Evolutionary conservation across 169 alveolate genomes (phyloP), one percentile per base, ranked within the genome.

Genomic region (Miamiensis avidus): DNA sequence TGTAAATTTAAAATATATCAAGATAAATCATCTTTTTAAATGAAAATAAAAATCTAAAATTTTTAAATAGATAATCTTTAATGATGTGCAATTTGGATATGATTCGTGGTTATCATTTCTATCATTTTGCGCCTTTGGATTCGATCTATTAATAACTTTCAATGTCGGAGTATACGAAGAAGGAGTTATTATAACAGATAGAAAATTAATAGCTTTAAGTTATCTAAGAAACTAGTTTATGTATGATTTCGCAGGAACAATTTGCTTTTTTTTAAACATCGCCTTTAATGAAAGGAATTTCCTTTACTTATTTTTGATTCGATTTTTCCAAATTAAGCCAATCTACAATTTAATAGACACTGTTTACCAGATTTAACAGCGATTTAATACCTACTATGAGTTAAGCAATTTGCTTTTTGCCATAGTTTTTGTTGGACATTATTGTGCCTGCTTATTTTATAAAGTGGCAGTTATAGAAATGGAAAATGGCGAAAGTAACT

Each of bases 381-480:
- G 81, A 75, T 75, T 75, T 75, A 25, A 34, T 25, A 75, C 81
- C 0, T 75, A 34, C 27, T 75, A 75, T 31, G 81, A 75, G 25
- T 29, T 75, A 0, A 29, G 31, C 69, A 75, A 75, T 0, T 75
- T 75, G 33, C 33, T 29, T 29, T 75, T 75, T 25, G 69, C 33
- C 29, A 31, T 75, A 25, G 31, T 28, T 75, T 75, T 31, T 30
- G 33, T 75, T 34, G 81, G 81, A 0, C 81, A 75, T 28, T 75
- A 75, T 75, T 29, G 81, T 31, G 81, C 81, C 25, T 75, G 81
- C 27, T 34, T 34, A 1, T 75, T 31, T 31, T 75, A 29, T 31
- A 31, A 75, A 26, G 33, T 75, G 0, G 81, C 69, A 31, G 33
- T 29, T 34, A 28, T 75, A 27, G 20, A 28, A 15, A 31, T 65